These are phyloP conservation scores for Kalmusia sp. DNA, from an alignment of 2,329 filamentous ascomycete species.

Conservation along the genomic window DNA sequence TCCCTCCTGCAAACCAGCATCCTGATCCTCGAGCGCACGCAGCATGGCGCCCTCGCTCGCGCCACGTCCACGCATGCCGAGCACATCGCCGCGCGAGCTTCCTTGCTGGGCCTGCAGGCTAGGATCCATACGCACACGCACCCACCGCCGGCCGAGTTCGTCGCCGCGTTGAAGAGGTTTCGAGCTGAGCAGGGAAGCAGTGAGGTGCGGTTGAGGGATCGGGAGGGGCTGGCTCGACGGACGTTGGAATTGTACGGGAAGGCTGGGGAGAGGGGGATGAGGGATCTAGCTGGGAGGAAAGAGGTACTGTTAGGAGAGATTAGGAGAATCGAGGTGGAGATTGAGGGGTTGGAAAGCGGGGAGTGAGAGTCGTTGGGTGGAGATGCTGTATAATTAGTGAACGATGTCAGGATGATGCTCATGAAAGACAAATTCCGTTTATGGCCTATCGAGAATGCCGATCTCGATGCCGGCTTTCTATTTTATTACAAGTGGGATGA, in stretches of 20 bases:
- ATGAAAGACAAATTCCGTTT: too few relatives aligned
- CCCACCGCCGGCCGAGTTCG: slow-evolving; percentile 35
- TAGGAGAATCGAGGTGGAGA: slow-evolving; percentile 38
- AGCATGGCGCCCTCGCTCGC: slow-evolving; percentile 54
- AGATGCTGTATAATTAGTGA: too few relatives aligned
- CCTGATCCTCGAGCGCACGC: slow-evolving; percentile 54
- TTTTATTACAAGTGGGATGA: too few relatives aligned
- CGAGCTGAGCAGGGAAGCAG: slow-evolving; percentile 37
- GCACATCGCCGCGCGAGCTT: slow-evolving; percentile 50
- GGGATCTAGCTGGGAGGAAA: slow-evolving; percentile 50
- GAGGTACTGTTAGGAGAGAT: slow-evolving; percentile 44
- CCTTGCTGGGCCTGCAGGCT: slow-evolving; percentile 51
- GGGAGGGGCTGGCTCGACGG: slow-evolving; percentile 41
- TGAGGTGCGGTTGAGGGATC: slow-evolving; percentile 35
- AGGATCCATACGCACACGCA: slow-evolving; percentile 36
- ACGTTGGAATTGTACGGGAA: slow-evolving; percentile 45
- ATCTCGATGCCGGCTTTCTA: too few relatives aligned
- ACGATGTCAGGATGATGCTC: too few relatives aligned
- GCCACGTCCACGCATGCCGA: slow-evolving; percentile 52
- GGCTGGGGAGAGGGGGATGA: slow-evolving; percentile 44
- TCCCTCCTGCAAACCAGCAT: slow-evolving; percentile 48
- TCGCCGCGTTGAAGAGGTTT: slow-evolving; percentile 40
- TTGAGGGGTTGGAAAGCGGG: slow-evolving; percentile 33
- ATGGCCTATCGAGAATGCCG: too few relatives aligned
- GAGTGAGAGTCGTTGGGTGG: slow-evolving; percentile 5